Conservation (phyloP, 345 rosid species). For the Acer yangbiense region DNA sequence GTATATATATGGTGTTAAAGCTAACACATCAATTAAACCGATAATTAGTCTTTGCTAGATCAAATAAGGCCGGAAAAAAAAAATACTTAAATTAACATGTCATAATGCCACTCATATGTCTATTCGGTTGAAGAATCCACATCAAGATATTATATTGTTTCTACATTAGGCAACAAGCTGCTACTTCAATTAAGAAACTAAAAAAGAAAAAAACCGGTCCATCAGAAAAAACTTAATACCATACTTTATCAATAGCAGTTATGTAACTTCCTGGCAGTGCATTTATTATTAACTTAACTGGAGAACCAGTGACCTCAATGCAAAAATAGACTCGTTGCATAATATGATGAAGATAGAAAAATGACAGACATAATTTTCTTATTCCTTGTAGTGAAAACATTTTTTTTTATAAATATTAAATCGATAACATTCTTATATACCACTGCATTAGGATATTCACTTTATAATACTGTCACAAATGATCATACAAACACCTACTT, state of each 20-base stretch:
- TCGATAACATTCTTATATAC: neutral
- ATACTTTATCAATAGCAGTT: neutral
- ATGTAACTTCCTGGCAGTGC: neutral
- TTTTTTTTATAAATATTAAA: neutral
- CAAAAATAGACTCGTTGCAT: neutral
- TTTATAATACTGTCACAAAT: neutral
- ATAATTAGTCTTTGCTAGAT: neutral
- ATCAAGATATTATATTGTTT: neutral
- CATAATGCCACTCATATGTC: neutral
- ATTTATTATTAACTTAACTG: neutral
- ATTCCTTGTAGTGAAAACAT: neutral
- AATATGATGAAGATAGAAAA: neutral
- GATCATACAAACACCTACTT: neutral
- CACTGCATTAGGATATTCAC: neutral
- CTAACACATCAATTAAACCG: conserved; percentile 3
- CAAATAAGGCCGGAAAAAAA: neutral
- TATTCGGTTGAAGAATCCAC: neutral
- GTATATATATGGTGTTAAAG: neutral
- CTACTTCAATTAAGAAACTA: neutral
- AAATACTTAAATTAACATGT: neutral
- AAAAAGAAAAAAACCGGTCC: neutral
- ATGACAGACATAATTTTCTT: neutral
- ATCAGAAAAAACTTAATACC: neutral
- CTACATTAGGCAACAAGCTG: neutral
- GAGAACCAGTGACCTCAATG: neutral